phyloP scores from a whole-genome alignment of 441 rosid species.

The Pelargonium fulgidum region DNA sequence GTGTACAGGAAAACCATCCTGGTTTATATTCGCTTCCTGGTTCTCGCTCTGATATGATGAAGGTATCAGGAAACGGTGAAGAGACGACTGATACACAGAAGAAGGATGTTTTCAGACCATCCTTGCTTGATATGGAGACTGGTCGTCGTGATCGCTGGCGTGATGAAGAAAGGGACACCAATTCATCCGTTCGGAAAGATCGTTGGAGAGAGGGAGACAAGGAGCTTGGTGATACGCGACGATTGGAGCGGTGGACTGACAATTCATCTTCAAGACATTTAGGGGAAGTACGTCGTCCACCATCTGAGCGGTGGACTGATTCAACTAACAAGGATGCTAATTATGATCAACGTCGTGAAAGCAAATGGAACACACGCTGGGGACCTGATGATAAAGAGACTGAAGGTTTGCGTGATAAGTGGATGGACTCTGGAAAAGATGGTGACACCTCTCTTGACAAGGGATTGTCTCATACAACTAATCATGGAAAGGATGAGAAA shows the following conservation, averaged over 20 bases:
- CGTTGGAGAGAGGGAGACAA: slow-evolving; percentile 85
- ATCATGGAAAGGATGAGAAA: slow-evolving; percentile 54
- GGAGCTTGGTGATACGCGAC: slow-evolving; percentile 59
- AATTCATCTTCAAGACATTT: slow-evolving; percentile 50
- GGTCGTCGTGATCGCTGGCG: slow-evolving; percentile 91
- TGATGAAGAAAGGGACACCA: slow-evolving; percentile 93
- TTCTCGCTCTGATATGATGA: slow-evolving; percentile 39
- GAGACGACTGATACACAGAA: slow-evolving; percentile 54
- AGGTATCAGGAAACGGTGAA: slow-evolving; percentile 49
- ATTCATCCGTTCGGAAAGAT: slow-evolving; percentile 58
- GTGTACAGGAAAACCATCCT: slow-evolving; percentile 52
- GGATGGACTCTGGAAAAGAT: slow-evolving; percentile 64
- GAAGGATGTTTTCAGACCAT: slow-evolving; percentile 85
- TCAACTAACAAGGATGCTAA: slow-evolving; percentile 60
- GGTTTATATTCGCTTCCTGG: slow-evolving; percentile 34
- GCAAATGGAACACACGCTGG: slow-evolving; percentile 99
- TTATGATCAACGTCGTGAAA: slow-evolving; percentile 82
- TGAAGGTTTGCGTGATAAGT: slow-evolving; percentile 52
- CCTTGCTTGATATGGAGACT: slow-evolving; percentile 72
- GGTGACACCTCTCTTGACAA: slow-evolving; percentile 53
- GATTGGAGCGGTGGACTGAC: slow-evolving; percentile 66
- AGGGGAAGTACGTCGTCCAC: slow-evolving; percentile 72
- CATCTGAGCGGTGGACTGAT: slow-evolving; percentile 78
- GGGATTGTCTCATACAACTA: slow-evolving; percentile 45
- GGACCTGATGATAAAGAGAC: slow-evolving; percentile 78